Conservation (phyloP, 2,329 filamentous ascomycete species). For the Phoma herbarum region DNA sequence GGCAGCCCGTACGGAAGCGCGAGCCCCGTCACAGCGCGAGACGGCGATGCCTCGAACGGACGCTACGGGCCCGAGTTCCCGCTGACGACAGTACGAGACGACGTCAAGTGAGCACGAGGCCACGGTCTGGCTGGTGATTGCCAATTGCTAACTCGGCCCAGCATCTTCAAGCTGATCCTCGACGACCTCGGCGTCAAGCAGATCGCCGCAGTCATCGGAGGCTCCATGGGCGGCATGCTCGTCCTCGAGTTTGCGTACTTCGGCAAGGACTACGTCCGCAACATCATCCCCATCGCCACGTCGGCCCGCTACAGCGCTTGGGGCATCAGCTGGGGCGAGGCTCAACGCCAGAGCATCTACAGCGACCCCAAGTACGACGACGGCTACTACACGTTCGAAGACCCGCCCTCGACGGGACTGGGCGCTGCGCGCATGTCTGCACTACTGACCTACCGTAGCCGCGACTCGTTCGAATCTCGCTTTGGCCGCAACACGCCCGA, state of each 20-base stretch:
- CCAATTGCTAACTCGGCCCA: conserved; percentile 44
- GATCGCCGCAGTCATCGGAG: conserved; percentile 80
- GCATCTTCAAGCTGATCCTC: conserved; percentile 79
- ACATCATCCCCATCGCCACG: conserved; percentile 83
- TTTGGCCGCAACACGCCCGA: conserved; percentile 95
- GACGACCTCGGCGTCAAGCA: conserved; percentile 83
- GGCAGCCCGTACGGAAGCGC: conserved; percentile 87
- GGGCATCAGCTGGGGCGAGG: conserved; percentile 91
- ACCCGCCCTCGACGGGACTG: conserved; percentile 85
- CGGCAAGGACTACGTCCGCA: conserved; percentile 83
- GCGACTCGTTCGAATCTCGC: conserved; percentile 94
- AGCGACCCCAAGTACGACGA: conserved; percentile 98
- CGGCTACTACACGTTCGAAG: conserved; percentile 88
- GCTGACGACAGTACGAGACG: conserved; percentile 91
- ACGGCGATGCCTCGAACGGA: conserved; percentile 76
- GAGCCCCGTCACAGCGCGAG: conserved; percentile 87
- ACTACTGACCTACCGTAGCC: conserved; percentile 91
- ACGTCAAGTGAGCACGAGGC: conserved; percentile 76
- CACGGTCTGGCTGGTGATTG: neutral
- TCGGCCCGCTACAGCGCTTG: conserved; percentile 86
- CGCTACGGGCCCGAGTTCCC: conserved; percentile 96
- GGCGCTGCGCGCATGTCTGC: conserved; percentile 97
- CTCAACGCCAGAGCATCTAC: conserved; percentile 92
- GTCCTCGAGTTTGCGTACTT: conserved; percentile 93
- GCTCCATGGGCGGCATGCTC: conserved; percentile 88